Conservation (phyloP, 225 moss, liverwort and hornwort genomes). For the Bryoerythrophyllum caledonicum region DNA sequence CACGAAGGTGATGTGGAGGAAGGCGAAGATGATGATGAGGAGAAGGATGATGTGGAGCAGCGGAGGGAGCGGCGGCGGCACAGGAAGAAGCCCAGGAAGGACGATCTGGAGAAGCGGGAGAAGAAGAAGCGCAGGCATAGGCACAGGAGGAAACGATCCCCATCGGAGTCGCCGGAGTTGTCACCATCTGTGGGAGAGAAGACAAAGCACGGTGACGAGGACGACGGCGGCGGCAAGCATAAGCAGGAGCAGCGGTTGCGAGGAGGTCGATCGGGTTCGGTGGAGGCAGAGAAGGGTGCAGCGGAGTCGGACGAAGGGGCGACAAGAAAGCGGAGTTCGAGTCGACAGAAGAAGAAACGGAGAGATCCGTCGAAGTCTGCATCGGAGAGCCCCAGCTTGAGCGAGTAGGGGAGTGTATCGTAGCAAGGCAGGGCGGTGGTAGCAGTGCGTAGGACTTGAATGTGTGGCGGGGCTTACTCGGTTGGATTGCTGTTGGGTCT, state of each 20-base stretch:
- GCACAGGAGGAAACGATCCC: slow-evolving; percentile 49
- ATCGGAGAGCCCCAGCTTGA: slow-evolving; percentile 77
- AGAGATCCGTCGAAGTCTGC: slow-evolving; percentile 67
- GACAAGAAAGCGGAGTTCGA: slow-evolving; percentile 60
- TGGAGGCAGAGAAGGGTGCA: slow-evolving; percentile 44
- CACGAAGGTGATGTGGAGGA: slow-evolving; percentile 43
- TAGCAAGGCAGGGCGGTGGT: slow-evolving; percentile 36
- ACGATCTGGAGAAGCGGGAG: slow-evolving; percentile 74
- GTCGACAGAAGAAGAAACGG: slow-evolving; percentile 67
- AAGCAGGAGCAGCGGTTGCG: slow-evolving; percentile 61
- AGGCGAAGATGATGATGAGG: slow-evolving; percentile 59
- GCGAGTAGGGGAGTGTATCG: slow-evolving; percentile 60
- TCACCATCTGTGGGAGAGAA: slow-evolving; percentile 46
- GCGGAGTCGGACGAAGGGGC: slow-evolving; percentile 46
- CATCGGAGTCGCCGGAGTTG: slow-evolving; percentile 41
- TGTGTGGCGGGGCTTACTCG: slow-evolving; percentile 18
- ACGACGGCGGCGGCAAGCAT: slow-evolving; percentile 37
- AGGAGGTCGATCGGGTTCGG: slow-evolving; percentile 47
- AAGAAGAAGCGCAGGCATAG: slow-evolving; percentile 72
- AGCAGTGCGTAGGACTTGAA: slow-evolving; percentile 24
- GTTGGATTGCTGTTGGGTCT: slow-evolving; percentile 40
- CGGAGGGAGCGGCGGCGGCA: slow-evolving; percentile 77
- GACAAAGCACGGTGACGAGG: slow-evolving; percentile 35
- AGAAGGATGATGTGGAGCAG: slow-evolving; percentile 59
- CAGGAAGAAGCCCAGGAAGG: slow-evolving; percentile 73